phyloP scores from a whole-genome alignment of 495 filamentous ascomycete species.

The Neurospora sp. region DNA sequence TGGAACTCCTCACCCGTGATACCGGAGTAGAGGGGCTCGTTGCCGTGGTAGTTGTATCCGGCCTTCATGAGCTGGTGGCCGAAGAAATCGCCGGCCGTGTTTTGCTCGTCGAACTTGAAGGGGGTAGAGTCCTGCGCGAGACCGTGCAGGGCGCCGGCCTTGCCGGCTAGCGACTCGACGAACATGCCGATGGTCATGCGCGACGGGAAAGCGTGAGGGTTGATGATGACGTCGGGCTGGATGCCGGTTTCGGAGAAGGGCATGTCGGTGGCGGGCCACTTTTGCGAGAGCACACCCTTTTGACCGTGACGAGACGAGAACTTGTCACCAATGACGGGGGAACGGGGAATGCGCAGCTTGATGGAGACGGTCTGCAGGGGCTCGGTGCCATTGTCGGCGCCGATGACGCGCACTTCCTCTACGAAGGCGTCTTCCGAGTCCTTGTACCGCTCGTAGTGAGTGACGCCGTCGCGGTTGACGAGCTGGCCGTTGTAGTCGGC shows the following conservation, averaged over 20 bases:
- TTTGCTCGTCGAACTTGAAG: constrained; percentile 85
- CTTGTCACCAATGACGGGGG: constrained; percentile 93
- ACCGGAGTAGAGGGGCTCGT: constrained; percentile 94
- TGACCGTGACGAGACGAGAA: constrained; percentile 97
- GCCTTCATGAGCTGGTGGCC: constrained; percentile 87
- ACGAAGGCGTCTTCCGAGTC: constrained; percentile 77
- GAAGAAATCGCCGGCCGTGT: constrained; percentile 90
- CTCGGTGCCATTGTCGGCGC: constrained; percentile 68
- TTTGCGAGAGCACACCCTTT: constrained; percentile 95
- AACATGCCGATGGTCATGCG: constrained; percentile 99
- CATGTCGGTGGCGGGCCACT: constrained; percentile 91
- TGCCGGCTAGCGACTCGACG: constrained; percentile 92
- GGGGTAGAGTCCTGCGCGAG: constrained; percentile 90
- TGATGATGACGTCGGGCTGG: constrained; percentile 96
- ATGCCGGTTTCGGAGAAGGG: constrained; percentile 96
- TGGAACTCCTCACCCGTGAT: constrained; percentile 90
- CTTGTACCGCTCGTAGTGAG: constrained; percentile 83
- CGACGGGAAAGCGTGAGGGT: constrained; percentile 99
- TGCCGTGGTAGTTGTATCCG: constrained; percentile 96
- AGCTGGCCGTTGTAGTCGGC: constrained; percentile 65
- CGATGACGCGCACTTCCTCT: constrained; percentile 86
- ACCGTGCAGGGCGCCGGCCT: constrained; percentile 87
- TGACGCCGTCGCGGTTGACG: constrained; percentile 67
- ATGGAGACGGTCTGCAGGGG: constrained; percentile 77
- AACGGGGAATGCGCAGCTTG: constrained; percentile 83